Base-by-base conservation (phyloP, 768 basidiomycete genomes). In the Agaricus sinodeliciosus region DNA sequence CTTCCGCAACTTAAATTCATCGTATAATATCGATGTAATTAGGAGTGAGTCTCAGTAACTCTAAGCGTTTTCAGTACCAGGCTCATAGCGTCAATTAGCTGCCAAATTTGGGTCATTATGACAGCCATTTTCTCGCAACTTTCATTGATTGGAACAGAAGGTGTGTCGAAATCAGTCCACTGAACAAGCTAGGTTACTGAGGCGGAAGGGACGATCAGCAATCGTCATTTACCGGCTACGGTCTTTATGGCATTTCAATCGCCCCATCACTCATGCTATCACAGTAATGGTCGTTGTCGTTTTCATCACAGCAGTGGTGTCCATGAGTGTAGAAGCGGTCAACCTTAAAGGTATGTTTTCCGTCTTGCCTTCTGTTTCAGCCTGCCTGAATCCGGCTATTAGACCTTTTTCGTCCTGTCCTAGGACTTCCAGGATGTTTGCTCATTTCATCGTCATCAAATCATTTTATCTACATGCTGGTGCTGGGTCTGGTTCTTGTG, bases 151-250 rank as follows among this genome's bases (percentile, higher is more conserved):
- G 40, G 48, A 16, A 49, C 48, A 7, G 48, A 49, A 34, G 48
- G 48, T 41, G 9, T 28, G 48, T 42, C 26, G 16, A 39, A n/a
- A 2, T 6, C 15, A 16, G 15, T 16, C 3, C 37, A 41, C 11
- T 28, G 12, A 8, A 13, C 9, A 39, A 26, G 25, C n/a, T 7
- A 6, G 37, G 7, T 13, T 39, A 41, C 27, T 22, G 6, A 25
- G 8, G 9, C 15, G 13, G 16, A 40, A 26, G 11, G 6, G n/a
- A 16, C 4, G 16, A 8, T 4, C 12, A 49, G 48, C 37, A 15
- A 39, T 49, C 2, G 48, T 49, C 16, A 40, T 49, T 15, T 49
- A 49, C n/a, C 48, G 48, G 11, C n/a, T 49, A n/a, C 39, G 28
- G 6, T 41, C 37, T 15, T n/a, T 49, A 15, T 49, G 48, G 48